Evolutionary conservation across 192 early-diverging fungal genomes (phyloP).

Genomic region (Ambispora gerdemannii): DNA sequence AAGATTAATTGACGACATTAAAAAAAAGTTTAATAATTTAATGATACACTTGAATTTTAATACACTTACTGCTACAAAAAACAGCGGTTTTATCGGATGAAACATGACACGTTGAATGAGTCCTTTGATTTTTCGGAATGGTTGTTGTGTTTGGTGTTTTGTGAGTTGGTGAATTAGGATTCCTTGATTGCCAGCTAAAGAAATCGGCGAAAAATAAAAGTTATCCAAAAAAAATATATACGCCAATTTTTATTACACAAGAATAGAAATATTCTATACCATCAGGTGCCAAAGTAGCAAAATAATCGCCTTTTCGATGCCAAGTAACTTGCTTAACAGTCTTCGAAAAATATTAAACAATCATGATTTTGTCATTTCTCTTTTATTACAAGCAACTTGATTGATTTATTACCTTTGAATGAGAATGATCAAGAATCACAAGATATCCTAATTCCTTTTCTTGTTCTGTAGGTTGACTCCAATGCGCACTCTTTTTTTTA

Average conservation of each 20-base stretch:
- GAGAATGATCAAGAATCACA: conserved; percentile 47
- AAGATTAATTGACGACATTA: not conserved
- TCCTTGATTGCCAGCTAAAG: conserved; percentile 50
- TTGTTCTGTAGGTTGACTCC: conserved; percentile 39
- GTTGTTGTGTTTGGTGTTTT: conserved; percentile 82
- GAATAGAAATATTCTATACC: conserved; percentile 39
- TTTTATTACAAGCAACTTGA: too few species aligned
- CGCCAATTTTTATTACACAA: not conserved
- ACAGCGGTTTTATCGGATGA: conserved; percentile 89
- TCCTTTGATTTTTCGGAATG: conserved; percentile 89
- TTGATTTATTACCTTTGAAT: not conserved
- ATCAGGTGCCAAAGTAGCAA: conserved; percentile 81
- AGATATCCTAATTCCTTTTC: conserved; percentile 44
- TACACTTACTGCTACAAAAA: conserved; percentile 78
- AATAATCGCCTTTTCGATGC: conserved; percentile 97
- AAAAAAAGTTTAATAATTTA: not conserved
- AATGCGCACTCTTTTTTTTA: conserved; percentile 33
- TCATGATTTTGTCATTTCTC: too few species aligned
- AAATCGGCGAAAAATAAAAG: not conserved
- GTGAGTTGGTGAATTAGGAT: conserved; percentile 92
- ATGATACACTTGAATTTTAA: not conserved
- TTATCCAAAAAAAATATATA: not conserved
- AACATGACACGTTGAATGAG: conserved; percentile 84
- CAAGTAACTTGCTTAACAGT: conserved; percentile 80
- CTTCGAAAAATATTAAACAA: too few species aligned